These are phyloP conservation scores for Cladosporium colombiae DNA, from an alignment of 2,329 filamentous ascomycete species.

Conservation along the genomic window DNA sequence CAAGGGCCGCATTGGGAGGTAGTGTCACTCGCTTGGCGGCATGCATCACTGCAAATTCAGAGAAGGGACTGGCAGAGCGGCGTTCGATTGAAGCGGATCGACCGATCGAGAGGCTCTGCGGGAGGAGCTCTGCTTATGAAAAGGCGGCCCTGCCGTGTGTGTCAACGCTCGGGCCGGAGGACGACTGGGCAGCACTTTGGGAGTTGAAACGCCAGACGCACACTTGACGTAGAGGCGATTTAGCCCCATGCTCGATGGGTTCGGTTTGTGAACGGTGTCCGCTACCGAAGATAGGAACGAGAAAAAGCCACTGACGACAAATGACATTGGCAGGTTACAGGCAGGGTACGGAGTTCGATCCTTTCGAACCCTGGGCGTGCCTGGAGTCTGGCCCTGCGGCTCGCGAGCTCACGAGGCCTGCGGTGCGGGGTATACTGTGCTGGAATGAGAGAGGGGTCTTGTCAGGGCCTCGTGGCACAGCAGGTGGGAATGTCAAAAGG, in stretches of 20 bases:
- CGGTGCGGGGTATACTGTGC: background rate
- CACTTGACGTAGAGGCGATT: background rate
- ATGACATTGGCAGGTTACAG: background rate
- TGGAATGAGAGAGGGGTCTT: background rate
- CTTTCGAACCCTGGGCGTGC: background rate
- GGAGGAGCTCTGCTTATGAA: background rate
- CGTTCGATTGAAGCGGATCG: constrained; percentile 10
- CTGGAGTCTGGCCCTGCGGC: background rate
- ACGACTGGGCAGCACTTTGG: background rate
- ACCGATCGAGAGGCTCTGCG: constrained; percentile 12
- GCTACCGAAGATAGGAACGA: background rate
- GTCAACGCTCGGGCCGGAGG: background rate
- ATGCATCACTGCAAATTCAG: background rate
- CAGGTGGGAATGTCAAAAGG: constrained; percentile 5
- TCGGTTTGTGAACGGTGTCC: background rate
- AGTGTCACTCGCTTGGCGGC: background rate
- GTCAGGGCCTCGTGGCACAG: background rate
- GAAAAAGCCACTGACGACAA: constrained; percentile 1
- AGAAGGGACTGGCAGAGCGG: background rate
- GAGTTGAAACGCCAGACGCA: constrained; percentile 1
- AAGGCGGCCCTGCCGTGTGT: constrained; percentile 6
- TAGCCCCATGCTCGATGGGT: background rate
- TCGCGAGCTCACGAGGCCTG: background rate
- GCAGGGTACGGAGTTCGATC: background rate
- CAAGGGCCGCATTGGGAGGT: background rate